A percentile compares a stretch with the other conserved stretches of the same genome.
Evolutionary conservation across 768 basidiomycete species (phyloP).

Genomic region (Lentinula edodes): DNA sequence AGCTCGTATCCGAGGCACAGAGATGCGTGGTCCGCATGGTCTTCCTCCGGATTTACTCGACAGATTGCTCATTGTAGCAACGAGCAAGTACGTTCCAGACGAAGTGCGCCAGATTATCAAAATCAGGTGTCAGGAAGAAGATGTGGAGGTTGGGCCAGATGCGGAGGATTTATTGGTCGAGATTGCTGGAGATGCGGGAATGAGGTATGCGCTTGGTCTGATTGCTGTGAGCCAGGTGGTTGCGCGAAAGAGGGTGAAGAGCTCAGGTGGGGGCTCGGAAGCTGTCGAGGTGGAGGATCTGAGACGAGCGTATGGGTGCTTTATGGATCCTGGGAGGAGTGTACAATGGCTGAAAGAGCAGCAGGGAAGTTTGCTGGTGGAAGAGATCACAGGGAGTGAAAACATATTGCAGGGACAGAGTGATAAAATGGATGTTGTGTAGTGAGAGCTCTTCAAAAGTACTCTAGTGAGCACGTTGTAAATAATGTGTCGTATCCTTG

Average conservation of each 20-base stretch:
- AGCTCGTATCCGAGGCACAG: slow-evolving; percentile 91
- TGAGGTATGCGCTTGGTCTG: slow-evolving; percentile 91
- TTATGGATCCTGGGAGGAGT: slow-evolving; percentile 90
- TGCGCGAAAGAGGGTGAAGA: slow-evolving; percentile 63
- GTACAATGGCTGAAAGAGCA: slow-evolving; percentile 90
- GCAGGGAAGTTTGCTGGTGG: slow-evolving; percentile 68
- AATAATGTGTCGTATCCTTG: background rate
- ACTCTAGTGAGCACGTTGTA: background rate
- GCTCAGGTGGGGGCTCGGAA: slow-evolving; percentile 36
- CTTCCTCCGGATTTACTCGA: slow-evolving; percentile 93
- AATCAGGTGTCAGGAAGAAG: slow-evolving; percentile 95
- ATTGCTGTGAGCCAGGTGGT: slow-evolving; percentile 90
- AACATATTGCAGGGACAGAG: background rate
- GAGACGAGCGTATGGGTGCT: slow-evolving; percentile 77
- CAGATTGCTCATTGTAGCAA: slow-evolving; percentile 93
- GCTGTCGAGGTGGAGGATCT: slow-evolving; percentile 84
- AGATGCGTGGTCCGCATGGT: slow-evolving; percentile 91
- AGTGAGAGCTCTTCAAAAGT: background rate
- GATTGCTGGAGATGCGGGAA: slow-evolving; percentile 85
- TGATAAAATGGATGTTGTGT: slow-evolving; percentile 1
- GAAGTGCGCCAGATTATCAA: slow-evolving; percentile 91
- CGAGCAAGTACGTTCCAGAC: slow-evolving; percentile 74
- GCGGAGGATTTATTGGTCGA: slow-evolving; percentile 78
- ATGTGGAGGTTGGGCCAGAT: slow-evolving; percentile 72
- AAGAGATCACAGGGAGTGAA: slow-evolving; percentile 45